Evolutionary conservation across 2,329 filamentous ascomycete genomes (phyloP).

Genomic region (Fusarium nodosum): DNA sequence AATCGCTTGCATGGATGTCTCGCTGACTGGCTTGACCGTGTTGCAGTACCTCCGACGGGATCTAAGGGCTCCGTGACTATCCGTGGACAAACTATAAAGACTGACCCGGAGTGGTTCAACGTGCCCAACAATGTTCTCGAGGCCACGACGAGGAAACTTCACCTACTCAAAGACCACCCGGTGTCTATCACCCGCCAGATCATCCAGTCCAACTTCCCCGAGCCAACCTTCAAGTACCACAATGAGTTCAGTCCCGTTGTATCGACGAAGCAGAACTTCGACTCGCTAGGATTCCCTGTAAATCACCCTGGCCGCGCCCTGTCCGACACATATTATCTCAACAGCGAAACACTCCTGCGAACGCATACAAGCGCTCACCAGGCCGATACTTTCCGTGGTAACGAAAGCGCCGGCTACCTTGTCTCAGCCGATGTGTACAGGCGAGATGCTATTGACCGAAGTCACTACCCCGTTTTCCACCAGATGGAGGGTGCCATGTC

Average conservation of each 20-base stretch:
- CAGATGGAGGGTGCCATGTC: conserved; percentile 97
- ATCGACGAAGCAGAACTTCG: conserved; percentile 89
- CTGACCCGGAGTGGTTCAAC: conserved; percentile 86
- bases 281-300: conserved; percentile 90
- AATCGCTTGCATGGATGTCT: conserved; percentile 28
- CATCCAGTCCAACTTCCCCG: conserved; percentile 89
- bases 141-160: conserved; percentile 82
- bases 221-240: conserved; percentile 79
- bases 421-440: conserved; percentile 96
- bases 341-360: conserved; percentile 83
- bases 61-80: conserved; percentile 63
- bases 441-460: conserved; percentile 92
- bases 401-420: conserved; percentile 83
- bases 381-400: conserved; percentile 80
- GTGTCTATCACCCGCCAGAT: conserved; percentile 90
- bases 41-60: conserved; percentile 44
- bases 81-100: conserved; percentile 68
- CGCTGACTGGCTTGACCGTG: conserved; percentile 40
- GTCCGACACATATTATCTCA: conserved; percentile 97
- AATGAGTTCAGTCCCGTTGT: conserved; percentile 87
- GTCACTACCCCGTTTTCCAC: conserved; percentile 97
- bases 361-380: conserved; percentile 98
- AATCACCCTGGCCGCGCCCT: conserved; percentile 89
- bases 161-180: conserved; percentile 91
- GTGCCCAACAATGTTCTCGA: conserved; percentile 80